phyloP scores from a whole-genome alignment of 2,329 filamentous ascomycete species.

The Neurospora sp. region DNA sequence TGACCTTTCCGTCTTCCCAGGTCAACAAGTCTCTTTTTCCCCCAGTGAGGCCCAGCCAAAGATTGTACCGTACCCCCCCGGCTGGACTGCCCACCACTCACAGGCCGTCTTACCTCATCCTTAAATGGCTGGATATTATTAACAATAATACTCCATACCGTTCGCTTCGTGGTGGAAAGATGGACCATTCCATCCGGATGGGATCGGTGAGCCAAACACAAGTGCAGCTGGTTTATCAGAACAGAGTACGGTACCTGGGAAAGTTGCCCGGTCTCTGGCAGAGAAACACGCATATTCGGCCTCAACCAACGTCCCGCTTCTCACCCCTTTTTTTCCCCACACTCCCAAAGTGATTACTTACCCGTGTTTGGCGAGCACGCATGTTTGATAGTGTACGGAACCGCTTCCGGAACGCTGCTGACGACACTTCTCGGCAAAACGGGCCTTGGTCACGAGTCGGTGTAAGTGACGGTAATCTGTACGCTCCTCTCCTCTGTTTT shows the following conservation, averaged over 20 bases:
- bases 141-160: neutral
- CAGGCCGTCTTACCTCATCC: neutral
- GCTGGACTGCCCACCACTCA: neutral
- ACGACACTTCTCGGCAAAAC: neutral
- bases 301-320: slow-evolving; percentile 1
- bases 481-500: neutral
- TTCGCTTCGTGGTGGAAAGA: slow-evolving; percentile 9
- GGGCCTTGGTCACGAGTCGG: neutral
- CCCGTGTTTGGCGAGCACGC: neutral
- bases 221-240: slow-evolving; percentile 1
- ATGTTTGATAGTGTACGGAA: neutral
- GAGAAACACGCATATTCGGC: neutral
- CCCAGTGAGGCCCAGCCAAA: neutral
- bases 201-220: neutral
- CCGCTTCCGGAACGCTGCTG: neutral
- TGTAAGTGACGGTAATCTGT: neutral
- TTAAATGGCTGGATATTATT: neutral
- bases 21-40: neutral
- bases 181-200: neutral
- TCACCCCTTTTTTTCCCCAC: neutral
- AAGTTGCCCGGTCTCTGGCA: neutral
- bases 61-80: slow-evolving; percentile 1
- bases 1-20: neutral
- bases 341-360: neutral
- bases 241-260: neutral